Conservation (phyloP, 768 basidiomycete genomes). For the Dendrothele bispora region DNA sequence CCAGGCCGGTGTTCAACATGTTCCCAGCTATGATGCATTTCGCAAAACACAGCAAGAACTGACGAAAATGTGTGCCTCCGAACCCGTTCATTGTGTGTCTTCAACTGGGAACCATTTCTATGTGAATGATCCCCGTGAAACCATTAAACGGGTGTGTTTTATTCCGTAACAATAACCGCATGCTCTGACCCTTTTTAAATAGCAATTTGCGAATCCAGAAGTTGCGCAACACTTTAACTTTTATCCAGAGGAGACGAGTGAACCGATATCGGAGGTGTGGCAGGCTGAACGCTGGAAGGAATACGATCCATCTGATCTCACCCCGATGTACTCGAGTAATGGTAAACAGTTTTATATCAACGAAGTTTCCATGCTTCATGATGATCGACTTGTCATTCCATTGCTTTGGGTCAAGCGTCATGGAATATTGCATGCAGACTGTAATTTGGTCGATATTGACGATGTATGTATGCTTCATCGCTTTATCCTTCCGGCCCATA, state of each 20-base stretch:
- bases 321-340: background rate
- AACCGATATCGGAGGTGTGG: background rate
- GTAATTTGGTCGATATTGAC: background rate
- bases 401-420: background rate
- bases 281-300: slow-evolving; percentile 3
- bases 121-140: too few species aligned
- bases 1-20: too few species aligned
- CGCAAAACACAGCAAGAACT: too few species aligned
- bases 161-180: too few species aligned
- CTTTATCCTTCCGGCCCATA: background rate
- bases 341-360: slow-evolving; percentile 3
- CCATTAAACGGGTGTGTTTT: too few species aligned
- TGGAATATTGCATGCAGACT: background rate
- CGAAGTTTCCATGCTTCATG: background rate
- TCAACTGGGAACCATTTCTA: slow-evolving; percentile 12
- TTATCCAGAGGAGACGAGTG: slow-evolving; percentile 1
- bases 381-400: background rate
- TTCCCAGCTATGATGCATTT: too few species aligned
- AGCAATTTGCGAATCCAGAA: slow-evolving; percentile 2
- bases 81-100: background rate
- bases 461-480: background rate
- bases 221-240: background rate
- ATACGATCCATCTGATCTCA: background rate
- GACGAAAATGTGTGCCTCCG: background rate
- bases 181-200: slow-evolving; percentile 14